A percentile compares a stretch with the other conserved stretches of the same genome.
These are phyloP conservation scores for Ceratocystis destructans DNA, from an alignment of 2,329 filamentous ascomycete species.

Conservation along the genomic window DNA sequence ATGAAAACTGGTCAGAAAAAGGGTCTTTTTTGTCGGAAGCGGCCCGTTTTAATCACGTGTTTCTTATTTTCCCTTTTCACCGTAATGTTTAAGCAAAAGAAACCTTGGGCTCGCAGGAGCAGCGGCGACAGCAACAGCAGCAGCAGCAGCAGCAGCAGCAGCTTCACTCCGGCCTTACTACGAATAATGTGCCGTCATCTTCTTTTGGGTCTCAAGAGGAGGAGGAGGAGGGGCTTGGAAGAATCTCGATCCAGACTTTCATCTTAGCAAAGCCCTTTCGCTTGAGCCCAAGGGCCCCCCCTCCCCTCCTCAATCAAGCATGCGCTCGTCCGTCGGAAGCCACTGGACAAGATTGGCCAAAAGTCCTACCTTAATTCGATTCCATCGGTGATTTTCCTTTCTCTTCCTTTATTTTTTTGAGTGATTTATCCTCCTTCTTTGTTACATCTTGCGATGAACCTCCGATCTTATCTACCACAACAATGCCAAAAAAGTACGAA, in stretches of 20 bases:
- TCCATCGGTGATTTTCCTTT: background rate
- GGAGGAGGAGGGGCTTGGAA: background rate
- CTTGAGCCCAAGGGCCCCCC: background rate
- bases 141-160: too few species aligned
- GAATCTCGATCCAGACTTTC: background rate
- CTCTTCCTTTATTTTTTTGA: background rate
- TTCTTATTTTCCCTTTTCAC: background rate
- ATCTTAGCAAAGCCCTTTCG: conserved; percentile 5
- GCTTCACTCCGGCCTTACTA: background rate
- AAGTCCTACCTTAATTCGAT: conserved; percentile 1
- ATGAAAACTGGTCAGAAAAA: too few species aligned
- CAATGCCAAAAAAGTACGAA: too few species aligned
- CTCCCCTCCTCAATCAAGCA: background rate
- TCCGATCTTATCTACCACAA: background rate
- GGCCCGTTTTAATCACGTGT: background rate
- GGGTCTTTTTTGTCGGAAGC: too few species aligned
- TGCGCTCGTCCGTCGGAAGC: conserved; percentile 4
- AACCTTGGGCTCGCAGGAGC: too few species aligned
- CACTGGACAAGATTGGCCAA: background rate
- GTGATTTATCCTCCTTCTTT: background rate
- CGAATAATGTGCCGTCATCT: background rate
- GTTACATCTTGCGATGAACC: background rate
- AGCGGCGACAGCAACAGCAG: too few species aligned
- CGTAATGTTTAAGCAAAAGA: background rate
- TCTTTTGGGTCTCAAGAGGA: background rate